Conservation (phyloP, 2,329 filamentous ascomycete genomes). For the Microdochium paspali region DNA sequence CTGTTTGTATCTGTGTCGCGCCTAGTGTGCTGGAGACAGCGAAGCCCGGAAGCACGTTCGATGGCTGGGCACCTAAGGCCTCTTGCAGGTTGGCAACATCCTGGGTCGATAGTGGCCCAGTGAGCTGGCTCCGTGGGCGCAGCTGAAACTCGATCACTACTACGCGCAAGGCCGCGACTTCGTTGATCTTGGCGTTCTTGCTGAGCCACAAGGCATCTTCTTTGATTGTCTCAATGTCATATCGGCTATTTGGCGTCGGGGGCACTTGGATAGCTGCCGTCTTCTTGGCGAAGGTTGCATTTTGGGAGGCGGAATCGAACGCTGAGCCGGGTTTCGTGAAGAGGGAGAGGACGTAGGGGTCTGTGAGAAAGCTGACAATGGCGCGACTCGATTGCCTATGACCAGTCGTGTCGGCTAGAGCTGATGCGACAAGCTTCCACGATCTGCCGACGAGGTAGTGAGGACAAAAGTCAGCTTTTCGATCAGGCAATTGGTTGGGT, state of each 20-base stretch:
- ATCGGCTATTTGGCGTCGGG: slow-evolving; percentile 54
- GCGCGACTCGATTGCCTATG: slow-evolving; percentile 41
- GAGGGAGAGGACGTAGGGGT: slow-evolving; percentile 57
- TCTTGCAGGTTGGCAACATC: slow-evolving; percentile 69
- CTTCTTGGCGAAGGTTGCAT: slow-evolving; percentile 69
- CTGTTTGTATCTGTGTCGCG: slow-evolving; percentile 42
- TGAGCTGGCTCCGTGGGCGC: slow-evolving; percentile 63
- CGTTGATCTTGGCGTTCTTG: slow-evolving; percentile 65
- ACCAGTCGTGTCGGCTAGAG: slow-evolving; percentile 46
- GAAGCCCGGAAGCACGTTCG: slow-evolving; percentile 45
- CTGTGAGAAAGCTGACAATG: slow-evolving; percentile 61
- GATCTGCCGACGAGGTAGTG: slow-evolving; percentile 34
- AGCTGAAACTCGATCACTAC: slow-evolving; percentile 78
- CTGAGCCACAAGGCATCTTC: slow-evolving; percentile 81
- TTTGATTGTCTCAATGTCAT: slow-evolving; percentile 72
- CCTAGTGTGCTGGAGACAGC: slow-evolving; percentile 35
- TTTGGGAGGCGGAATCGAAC: slow-evolving; percentile 55
- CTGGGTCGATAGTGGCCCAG: slow-evolving; percentile 64
- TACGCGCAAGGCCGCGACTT: slow-evolving; percentile 72
- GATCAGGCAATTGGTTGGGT: slow-evolving; percentile 2
- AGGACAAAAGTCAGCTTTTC: slow-evolving; percentile 6
- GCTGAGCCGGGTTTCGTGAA: slow-evolving; percentile 60
- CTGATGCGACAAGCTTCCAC: slow-evolving; percentile 51
- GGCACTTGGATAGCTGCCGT: slow-evolving; percentile 81
- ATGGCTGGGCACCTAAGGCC: slow-evolving; percentile 55